Percentiles rank a stretch among this genome's conserved stretches.
Evolutionary conservation across 73 alveolate species (phyloP).

Genomic region (Tetrahymena malaccensis): DNA sequence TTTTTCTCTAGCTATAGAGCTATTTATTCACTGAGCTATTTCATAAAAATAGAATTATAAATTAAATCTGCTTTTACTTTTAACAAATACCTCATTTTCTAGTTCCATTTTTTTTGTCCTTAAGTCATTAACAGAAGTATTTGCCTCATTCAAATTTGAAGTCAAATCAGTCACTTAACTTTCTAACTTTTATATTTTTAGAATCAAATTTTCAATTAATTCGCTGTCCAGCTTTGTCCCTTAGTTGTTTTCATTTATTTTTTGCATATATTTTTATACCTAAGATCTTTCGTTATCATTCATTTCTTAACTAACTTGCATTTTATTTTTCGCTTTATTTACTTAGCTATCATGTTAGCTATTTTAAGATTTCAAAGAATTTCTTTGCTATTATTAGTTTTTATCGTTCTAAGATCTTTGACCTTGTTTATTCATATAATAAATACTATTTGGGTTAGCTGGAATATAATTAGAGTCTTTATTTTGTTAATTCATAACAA

Average conservation of each 20-base stretch:
- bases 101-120: background rate
- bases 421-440: background rate
- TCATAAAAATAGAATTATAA: background rate
- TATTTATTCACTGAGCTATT: background rate
- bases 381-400: background rate
- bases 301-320: background rate
- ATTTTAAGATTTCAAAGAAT: background rate
- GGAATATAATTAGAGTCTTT: background rate
- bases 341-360: background rate
- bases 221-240: background rate
- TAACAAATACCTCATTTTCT: background rate
- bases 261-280: background rate
- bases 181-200: background rate
- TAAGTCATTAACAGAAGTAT: background rate
- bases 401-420: background rate
- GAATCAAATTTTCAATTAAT: background rate
- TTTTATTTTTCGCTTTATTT: background rate
- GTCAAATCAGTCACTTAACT: background rate
- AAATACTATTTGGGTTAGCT: background rate
- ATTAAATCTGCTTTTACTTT: background rate
- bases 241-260: background rate
- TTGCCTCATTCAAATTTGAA: background rate
- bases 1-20: background rate
- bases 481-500: background rate
- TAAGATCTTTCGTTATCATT: background rate